Base-by-base conservation (phyloP, 2,329 filamentous ascomycete genomes). In the Colletotrichum phormii region DNA sequence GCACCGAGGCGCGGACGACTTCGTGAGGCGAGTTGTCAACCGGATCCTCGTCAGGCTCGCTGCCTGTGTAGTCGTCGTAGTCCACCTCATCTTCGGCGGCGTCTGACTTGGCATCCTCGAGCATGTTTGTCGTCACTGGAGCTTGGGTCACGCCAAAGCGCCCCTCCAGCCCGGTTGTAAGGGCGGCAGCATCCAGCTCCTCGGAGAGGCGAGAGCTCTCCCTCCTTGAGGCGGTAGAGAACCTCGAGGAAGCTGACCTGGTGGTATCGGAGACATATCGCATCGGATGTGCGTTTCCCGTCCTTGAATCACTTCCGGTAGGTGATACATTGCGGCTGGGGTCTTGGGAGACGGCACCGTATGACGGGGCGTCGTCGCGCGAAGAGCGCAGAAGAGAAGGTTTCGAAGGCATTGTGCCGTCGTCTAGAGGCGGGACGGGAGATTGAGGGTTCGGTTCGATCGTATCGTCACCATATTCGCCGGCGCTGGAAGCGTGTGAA, bases 1-100 rank as follows among this genome's bases (percentile, higher is more conserved):
- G 87, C 8, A 97, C 94, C 0, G 93, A 95, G 57, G 94, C 94
- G 70, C 94, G 90, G 49, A 97, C 94, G 80, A 94, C 92, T 58
- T 94, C 86, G 80, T 96, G 94, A 12, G 92, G 91, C 0, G 93
- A 94, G 81, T 95, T 92, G 79, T 94, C 92, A 18, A 87, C 84
- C 13, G 89, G 88, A 37, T 86, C 83, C 31, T 89, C 86, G 18
- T 84, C 83, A 31, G 82, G 83, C 12, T 80, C 79, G n/a, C 81
- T 81, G n/a, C 78, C 77, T 22, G 75, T 74, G 13, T 78, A 80
- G 18, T 85, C 81, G 15, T 77, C 77, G 61, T 78, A 75, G 46
- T 70, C 75, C 29, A 75, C 73, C 35, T 77, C 75, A 61, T 77
- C 77, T 15, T 75, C 72, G 7, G 67, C 69, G 13, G 51, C 57